phyloP scores from a whole-genome alignment of 345 rosid genomes.

The Mallotus nudiflorus region DNA sequence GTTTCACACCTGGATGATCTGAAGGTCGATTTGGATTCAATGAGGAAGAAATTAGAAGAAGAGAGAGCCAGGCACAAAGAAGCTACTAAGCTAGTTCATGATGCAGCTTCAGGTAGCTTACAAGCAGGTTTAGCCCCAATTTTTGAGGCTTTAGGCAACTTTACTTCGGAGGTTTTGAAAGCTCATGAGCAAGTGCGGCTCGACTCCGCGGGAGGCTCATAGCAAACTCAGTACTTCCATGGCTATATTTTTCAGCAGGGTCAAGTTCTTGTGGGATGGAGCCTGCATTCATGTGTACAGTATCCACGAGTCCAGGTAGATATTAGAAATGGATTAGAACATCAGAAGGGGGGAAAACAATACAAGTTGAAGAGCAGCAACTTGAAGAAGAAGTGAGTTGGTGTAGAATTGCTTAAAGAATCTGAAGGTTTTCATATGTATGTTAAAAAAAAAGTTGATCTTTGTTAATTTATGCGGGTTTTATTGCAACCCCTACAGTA shows the following conservation, averaged over 20 bases:
- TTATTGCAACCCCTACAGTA: constrained; percentile 12
- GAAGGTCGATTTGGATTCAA: constrained; percentile 83
- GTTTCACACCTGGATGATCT: constrained; percentile 75
- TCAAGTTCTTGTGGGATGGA: too few species aligned
- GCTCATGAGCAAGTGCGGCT: constrained; percentile 78
- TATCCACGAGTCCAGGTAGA: background rate
- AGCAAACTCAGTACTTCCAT: constrained; percentile 2
- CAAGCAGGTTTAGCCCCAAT: constrained; percentile 83
- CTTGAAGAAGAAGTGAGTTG: background rate
- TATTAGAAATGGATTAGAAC: constrained; percentile 1
- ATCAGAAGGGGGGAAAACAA: background rate
- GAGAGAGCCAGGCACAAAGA: constrained; percentile 78
- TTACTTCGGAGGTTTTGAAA: constrained; percentile 73
- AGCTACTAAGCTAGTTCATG: constrained; percentile 60
- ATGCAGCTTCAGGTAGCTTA: constrained; percentile 77
- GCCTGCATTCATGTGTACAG: constrained; percentile 18
- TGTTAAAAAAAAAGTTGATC: too few species aligned
- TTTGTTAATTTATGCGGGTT: constrained; percentile 3
- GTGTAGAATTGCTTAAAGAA: constrained; percentile 12
- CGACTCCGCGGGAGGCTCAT: constrained; percentile 27
- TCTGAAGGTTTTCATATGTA: constrained; percentile 12
- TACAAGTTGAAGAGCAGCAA: background rate
- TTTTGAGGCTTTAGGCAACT: constrained; percentile 75
- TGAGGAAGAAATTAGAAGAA: constrained; percentile 73
- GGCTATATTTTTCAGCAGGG: background rate